These are phyloP conservation scores for Ceratobasidium sp. DNA, from an alignment of 1,284 basidiomycete species.

Conservation along the genomic window DNA sequence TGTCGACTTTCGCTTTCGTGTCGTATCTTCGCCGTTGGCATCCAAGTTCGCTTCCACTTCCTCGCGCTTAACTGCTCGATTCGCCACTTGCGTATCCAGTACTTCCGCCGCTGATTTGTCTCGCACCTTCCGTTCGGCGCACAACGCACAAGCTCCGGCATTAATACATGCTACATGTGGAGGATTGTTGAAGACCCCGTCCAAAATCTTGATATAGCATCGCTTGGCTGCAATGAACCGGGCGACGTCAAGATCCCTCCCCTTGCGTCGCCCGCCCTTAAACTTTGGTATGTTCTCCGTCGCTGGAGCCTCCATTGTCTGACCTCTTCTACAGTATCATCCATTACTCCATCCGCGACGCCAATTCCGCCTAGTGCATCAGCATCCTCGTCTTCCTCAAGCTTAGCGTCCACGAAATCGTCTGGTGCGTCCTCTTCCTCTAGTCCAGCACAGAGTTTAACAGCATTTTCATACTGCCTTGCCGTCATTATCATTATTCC, in stretches of 20 bases:
- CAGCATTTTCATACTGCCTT: background rate
- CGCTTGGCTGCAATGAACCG: slow-evolving; percentile 2
- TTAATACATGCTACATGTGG: background rate
- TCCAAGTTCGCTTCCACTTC: background rate
- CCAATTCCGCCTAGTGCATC: background rate
- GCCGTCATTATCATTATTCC: slow-evolving; percentile 6
- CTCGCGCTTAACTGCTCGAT: background rate
- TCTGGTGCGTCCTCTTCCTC: background rate
- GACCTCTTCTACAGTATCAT: too few relatives aligned
- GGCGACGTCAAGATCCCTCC: slow-evolving; percentile 3
- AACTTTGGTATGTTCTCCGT: too few relatives aligned
- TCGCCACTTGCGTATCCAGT: background rate
- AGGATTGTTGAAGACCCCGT: slow-evolving; percentile 7
- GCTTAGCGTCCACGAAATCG: background rate
- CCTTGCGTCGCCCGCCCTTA: too few relatives aligned
- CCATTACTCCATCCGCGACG: background rate
- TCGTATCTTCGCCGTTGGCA: background rate
- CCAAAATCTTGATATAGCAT: slow-evolving; percentile 3
- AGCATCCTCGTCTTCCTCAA: background rate
- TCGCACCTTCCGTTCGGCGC: slow-evolving; percentile 2
- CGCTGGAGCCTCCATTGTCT: too few relatives aligned
- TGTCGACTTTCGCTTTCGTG: background rate
- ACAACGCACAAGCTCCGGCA: background rate
- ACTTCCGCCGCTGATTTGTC: background rate
- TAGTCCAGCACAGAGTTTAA: background rate